These are phyloP conservation scores for Purpureocillium takamizusanense DNA, from an alignment of 2,329 filamentous ascomycete species.

Conservation along the genomic window DNA sequence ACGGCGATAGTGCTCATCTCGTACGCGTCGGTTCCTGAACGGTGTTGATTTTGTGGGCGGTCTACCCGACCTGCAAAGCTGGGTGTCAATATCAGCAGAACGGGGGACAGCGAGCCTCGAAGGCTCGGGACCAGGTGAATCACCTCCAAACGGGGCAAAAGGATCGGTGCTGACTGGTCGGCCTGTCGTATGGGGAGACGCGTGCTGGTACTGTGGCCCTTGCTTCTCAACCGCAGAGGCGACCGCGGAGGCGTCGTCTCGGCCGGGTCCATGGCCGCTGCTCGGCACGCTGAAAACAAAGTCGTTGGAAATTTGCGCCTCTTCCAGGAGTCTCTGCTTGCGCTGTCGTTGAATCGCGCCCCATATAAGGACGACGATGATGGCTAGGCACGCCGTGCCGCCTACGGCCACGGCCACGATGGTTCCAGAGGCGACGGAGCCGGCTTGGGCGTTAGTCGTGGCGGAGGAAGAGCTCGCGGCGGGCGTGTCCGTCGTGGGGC, in stretches of 20 bases:
- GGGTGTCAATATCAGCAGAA: constrained; percentile 1
- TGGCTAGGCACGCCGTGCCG: constrained; percentile 15
- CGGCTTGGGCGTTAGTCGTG: background rate
- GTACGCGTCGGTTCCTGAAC: constrained; percentile 18
- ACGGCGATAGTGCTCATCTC: constrained; percentile 27
- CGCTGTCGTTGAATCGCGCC: constrained; percentile 12
- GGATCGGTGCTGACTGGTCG: constrained; percentile 21
- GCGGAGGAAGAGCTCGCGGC: background rate
- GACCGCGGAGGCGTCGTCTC: constrained; percentile 6
- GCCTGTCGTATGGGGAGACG: constrained; percentile 16
- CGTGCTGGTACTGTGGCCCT: constrained; percentile 9
- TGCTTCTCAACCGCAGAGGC: constrained; percentile 17
- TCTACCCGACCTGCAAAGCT: constrained; percentile 21
- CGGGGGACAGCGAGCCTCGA: background rate
- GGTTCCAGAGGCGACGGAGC: constrained; percentile 15
- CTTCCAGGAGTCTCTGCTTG: constrained; percentile 6
- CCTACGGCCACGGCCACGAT: constrained; percentile 24
- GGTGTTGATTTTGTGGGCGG: constrained; percentile 15
- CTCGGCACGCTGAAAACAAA: too few relatives aligned
- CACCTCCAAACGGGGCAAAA: constrained; percentile 37
- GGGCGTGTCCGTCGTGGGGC: too few relatives aligned
- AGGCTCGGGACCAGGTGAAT: constrained; percentile 5
- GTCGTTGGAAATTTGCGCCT: too few relatives aligned
- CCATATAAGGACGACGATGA: constrained; percentile 14
- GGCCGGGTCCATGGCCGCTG: too few relatives aligned